Evolutionary conservation across 148 eudicot species (phyloP).

Genomic region (Cornus suecica): DNA sequence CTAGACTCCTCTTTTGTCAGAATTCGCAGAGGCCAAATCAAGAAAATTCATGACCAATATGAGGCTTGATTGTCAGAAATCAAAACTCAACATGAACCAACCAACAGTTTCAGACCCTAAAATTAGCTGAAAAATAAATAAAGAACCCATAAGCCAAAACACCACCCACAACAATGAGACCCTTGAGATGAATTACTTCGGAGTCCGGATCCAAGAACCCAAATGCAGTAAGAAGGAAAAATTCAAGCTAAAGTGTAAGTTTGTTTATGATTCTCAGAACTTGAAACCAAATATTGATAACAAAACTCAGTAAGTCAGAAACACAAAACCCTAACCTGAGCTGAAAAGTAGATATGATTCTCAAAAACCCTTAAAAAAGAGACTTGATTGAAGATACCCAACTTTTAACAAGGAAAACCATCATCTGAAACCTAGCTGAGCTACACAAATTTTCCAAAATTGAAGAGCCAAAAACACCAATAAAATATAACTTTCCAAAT

Average conservation of each 20-base stretch:
- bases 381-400: neutral
- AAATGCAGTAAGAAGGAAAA: neutral
- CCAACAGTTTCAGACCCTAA: neutral
- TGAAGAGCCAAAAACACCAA: neutral
- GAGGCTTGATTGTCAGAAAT: neutral
- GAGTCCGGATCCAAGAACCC: neutral
- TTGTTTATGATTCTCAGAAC: neutral
- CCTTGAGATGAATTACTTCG: neutral
- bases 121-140: neutral
- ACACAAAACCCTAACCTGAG: neutral
- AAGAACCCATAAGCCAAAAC: neutral
- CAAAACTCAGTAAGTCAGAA: neutral
- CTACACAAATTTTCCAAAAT: neutral
- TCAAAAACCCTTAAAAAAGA: neutral
- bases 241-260: neutral
- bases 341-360: neutral
- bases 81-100: neutral
- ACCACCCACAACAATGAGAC: neutral
- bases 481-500: neutral
- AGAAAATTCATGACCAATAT: neutral
- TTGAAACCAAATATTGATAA: neutral
- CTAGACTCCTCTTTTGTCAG: neutral
- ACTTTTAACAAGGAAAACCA: conserved; percentile 20
- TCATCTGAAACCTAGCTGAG: neutral
- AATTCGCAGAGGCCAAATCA: neutral